Evolutionary conservation across 352 stramenopile genomes (phyloP), one percentile per base, ranked within the genome.

Genomic region (Pythium rishiriense): DNA sequence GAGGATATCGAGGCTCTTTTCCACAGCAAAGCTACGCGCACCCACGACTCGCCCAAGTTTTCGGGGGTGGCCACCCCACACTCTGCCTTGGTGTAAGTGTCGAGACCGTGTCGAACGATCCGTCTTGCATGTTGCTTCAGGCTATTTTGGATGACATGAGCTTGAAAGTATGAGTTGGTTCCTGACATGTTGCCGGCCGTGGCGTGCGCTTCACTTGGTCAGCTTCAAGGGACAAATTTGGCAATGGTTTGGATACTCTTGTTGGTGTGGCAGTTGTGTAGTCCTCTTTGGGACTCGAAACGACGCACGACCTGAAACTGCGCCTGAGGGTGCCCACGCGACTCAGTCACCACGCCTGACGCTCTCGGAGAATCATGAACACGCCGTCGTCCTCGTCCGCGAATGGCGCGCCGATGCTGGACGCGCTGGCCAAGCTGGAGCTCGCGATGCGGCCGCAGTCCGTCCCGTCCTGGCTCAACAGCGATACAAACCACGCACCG

Each of bases 391-490:
- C 58, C 3, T 19, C 46, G 19, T 57, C 58, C 8, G n/a, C 25
- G 0, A 37, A 63, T 31, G 52, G 37, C 39, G 58, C 73, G 25
- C 74, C 79, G 19, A 75, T 84, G 69, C 56, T 89, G 43, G 82
- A 89, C 54, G 72, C 79, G 66, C 60, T 91, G 28, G 59, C 74
- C 45, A 88, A 88, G 66, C 70, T 91, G 26, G 82, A 91, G 76
- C 77, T 91, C 43, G 45, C 82, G 21, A 88, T 89, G 62, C 74
- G 82, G 3, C 82, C 82, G 42, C 82, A 91, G 56, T 91, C 82
- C 21, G 79, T 89, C 28, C 79, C 79, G 8, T 87, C 82, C 2
- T 91, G 82, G 82, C 77, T 91, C 68, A 87, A 68, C 62, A 89
- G 82, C 60, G 82, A 88, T 68, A 80, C 73, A 8, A 82, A 87